Evolutionary conservation across 1,139 yeast species (phyloP), one percentile per base, ranked within the genome.

Genomic region (Pneumocystis canis): DNA sequence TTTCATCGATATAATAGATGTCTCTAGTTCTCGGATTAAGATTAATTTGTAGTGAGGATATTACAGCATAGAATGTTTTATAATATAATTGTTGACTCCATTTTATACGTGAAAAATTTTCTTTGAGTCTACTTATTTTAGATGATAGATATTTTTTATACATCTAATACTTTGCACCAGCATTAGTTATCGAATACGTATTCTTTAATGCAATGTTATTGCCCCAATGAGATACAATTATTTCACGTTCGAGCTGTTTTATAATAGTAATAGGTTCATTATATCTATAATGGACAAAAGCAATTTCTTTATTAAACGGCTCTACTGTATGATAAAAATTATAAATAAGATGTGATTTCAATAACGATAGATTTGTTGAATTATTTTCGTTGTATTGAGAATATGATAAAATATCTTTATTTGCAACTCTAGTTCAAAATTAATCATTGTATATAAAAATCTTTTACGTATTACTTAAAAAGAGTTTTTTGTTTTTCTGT

Each of bases 171-270:
- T 77, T 77, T 9, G 96, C 95, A 37, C 87, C 97, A 40, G 76
- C 77, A 71, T 92, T 88, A 59, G 85, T 80, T 61, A 90, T 70
- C 75, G 89, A 92, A 72, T 89, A 90, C 70, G 85, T 84, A 72
- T 94, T 98, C 72, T 89, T 96, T 66, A 84, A 76, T 63, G 85
- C 82, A 14, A 84, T 71, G 4, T 84, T 75, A 61, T 79, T 75
- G 33, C 85, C 83, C 87, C 87, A 84, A 69, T 85, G 89, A 1
- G 88, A 83, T 62, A 89, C 79, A 96, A 97, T 90, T 60, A 88
- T 74, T 60, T 87, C 87, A 72, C 97, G 82, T 67, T 82, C 77
- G 66, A 89, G 78, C 65, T 76, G 78, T 67, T 80, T 78, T 14
- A 83, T 87, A 67, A 80, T 80, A 16, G 83, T 75, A 66, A 89